Conservation (phyloP, 2,329 filamentous ascomycete species). For the Penicillium sp. region DNA sequence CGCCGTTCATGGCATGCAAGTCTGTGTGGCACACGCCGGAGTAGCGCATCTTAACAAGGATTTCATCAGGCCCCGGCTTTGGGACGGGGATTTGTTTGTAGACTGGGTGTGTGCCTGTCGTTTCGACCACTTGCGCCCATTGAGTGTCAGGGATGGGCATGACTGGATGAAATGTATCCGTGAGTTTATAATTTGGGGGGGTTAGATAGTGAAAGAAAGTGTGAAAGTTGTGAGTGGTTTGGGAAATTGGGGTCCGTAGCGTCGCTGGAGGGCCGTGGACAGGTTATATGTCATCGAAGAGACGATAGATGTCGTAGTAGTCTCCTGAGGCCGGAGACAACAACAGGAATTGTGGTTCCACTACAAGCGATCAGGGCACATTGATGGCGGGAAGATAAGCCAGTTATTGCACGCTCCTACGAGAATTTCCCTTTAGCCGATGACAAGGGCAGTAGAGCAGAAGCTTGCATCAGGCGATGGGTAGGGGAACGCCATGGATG, state of each 20-base stretch:
- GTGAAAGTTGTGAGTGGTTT: too few relatives aligned
- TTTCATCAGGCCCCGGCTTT: conserved; percentile 83
- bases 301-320: too few relatives aligned
- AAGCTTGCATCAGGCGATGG: not conserved
- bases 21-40: conserved; percentile 92
- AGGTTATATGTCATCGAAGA: too few relatives aligned
- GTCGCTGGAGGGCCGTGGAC: too few relatives aligned
- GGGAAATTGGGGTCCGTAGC: too few relatives aligned
- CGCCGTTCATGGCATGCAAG: conserved; percentile 79
- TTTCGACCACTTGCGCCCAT: conserved; percentile 89
- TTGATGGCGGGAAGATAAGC: not conserved
- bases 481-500: not conserved
- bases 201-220: too few relatives aligned
- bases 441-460: not conserved
- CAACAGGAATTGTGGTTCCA: not conserved
- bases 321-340: too few relatives aligned
- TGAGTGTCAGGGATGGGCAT: conserved; percentile 75
- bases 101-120: conserved; percentile 71
- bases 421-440: not conserved
- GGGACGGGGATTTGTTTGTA: conserved; percentile 72
- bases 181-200: too few relatives aligned
- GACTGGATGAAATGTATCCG: not conserved
- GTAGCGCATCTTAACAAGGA: conserved; percentile 89
- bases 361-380: not conserved
- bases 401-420: not conserved